Evolutionary conservation across 192 early-diverging fungal species (phyloP).

Genomic region (Gigaspora rosea): DNA sequence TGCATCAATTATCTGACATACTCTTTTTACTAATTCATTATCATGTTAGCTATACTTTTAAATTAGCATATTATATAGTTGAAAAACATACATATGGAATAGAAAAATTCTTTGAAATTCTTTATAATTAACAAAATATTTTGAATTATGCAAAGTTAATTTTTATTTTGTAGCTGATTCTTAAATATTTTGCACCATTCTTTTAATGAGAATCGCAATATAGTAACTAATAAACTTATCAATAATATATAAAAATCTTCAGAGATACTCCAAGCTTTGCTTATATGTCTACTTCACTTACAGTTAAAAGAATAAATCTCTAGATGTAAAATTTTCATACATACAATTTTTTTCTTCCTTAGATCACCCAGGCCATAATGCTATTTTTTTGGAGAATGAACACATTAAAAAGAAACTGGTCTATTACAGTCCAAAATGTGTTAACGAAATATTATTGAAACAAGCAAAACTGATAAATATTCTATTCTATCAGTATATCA

Average conservation of each 20-base stretch:
- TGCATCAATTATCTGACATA: not conserved
- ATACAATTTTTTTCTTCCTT: no score
- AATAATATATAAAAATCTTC: slow-evolving; percentile 17
- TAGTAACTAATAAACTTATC: slow-evolving; percentile 26
- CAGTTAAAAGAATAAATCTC: no score
- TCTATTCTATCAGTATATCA: no score
- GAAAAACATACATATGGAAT: slow-evolving; percentile 1
- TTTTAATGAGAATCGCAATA: slow-evolving; percentile 14
- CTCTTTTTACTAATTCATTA: not conserved
- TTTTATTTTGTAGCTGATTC: not conserved
- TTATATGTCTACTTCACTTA: no score
- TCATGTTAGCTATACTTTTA: slow-evolving; percentile 2
- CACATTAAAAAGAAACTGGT: no score
- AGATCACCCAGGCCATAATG: no score
- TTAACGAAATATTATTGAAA: no score
- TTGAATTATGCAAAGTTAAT: slow-evolving; percentile 7
- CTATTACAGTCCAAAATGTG: no score
- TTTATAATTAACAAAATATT: not conserved
- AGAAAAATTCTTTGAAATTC: slow-evolving; percentile 2
- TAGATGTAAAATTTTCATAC: no score
- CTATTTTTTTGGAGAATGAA: no score
- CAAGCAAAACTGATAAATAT: no score
- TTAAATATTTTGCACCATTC: slow-evolving; percentile 16
- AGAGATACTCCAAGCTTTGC: no score
- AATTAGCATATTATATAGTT: slow-evolving; percentile 12